Evolutionary conservation across 1,284 basidiomycete species (phyloP).

Genomic region (Moesziomyces sp.): DNA sequence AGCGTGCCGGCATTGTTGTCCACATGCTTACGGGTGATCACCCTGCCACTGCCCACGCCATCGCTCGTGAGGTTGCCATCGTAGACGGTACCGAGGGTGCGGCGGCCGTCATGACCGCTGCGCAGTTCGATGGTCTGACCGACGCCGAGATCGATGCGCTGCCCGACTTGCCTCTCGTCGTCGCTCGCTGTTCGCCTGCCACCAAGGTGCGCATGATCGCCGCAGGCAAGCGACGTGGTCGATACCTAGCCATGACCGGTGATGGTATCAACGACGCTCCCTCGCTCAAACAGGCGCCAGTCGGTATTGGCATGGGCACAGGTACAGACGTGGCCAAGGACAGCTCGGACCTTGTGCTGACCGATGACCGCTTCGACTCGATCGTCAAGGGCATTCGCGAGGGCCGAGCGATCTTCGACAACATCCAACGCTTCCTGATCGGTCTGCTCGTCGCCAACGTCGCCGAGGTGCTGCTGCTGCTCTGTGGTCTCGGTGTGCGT

Average conservation of each 20-base stretch:
- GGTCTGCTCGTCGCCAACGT: conserved; percentile 61
- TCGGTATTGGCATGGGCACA: conserved; percentile 76
- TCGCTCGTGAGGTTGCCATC: conserved; percentile 58
- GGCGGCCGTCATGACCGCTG: conserved; percentile 54
- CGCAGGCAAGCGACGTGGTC: conserved; percentile 50
- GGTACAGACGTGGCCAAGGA: conserved; percentile 79
- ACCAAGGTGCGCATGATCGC: conserved; percentile 65
- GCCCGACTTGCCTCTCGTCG: conserved; percentile 50
- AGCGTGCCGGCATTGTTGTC: conserved; percentile 57
- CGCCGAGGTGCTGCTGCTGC: conserved; percentile 59
- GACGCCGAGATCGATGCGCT: conserved; percentile 59
- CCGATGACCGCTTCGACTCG: conserved; percentile 60
- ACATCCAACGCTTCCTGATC: conserved; percentile 63
- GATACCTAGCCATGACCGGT: conserved; percentile 60
- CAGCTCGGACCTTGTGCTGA: conserved; percentile 64
- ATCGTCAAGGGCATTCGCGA: conserved; percentile 60
- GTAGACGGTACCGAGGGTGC: conserved; percentile 48
- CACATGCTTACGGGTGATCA: conserved; percentile 64
- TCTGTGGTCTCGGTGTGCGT: conserved; percentile 59
- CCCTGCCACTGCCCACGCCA: conserved; percentile 57
- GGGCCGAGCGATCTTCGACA: conserved; percentile 62
- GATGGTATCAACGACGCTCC: conserved; percentile 75
- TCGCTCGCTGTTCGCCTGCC: conserved; percentile 60
- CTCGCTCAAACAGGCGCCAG: conserved; percentile 71
- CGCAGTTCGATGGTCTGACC: conserved; percentile 54